phyloP scores from a whole-genome alignment of 148 eudicot genomes.

The Fagopyrum homotropicum region DNA sequence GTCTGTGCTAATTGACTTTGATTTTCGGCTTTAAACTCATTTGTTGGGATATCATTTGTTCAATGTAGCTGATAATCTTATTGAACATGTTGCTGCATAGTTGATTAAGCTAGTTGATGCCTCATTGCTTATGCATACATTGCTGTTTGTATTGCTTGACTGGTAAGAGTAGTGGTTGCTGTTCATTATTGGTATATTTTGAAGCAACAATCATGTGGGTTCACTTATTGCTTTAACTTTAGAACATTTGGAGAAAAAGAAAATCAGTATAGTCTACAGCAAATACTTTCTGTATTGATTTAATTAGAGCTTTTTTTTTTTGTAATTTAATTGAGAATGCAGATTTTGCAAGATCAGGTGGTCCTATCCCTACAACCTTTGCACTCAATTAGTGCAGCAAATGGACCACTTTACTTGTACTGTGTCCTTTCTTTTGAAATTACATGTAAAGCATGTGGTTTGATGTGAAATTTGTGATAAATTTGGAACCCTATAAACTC shows the following conservation, averaged over 20 bases:
- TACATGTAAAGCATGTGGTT: background rate
- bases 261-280: background rate
- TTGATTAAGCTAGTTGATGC: background rate
- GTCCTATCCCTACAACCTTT: background rate
- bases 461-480: background rate
- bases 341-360: conserved; percentile 7
- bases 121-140: background rate
- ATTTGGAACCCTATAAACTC: background rate
- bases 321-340: conserved; percentile 1
- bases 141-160: conserved; percentile 14
- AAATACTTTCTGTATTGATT: background rate
- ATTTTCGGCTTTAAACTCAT: background rate
- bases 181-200: background rate
- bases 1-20: conserved; percentile 3
- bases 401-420: conserved; percentile 5
- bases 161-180: conserved; percentile 8
- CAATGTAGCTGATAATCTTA: conserved; percentile 1
- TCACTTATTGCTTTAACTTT: conserved; percentile 4
- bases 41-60: background rate
- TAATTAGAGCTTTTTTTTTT: background rate
- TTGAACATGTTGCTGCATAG: background rate
- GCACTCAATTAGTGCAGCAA: conserved; percentile 1
- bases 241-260: conserved; percentile 1
- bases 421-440: background rate
- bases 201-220: conserved; percentile 11